Evolutionary conservation across 805 yeast species (phyloP).

Genomic region (Starmerella potacharoeniae): DNA sequence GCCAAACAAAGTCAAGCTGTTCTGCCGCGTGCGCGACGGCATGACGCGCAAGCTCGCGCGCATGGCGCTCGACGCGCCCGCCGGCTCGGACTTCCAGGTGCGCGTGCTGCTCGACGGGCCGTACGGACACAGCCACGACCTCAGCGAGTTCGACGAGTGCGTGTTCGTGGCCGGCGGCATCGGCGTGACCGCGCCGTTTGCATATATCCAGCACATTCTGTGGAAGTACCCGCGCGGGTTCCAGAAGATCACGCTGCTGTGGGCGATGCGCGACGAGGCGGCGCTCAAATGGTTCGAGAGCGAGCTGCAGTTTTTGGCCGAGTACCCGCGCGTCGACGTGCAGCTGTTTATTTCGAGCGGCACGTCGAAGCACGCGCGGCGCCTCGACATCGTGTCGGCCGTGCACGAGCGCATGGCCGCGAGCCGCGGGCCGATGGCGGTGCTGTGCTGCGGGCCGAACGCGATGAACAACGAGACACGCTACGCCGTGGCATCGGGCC

Average conservation of each 20-base stretch:
- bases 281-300: slow-evolving; percentile 34
- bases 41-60: slow-evolving; percentile 32
- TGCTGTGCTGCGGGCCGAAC: slow-evolving; percentile 56
- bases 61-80: slow-evolving; percentile 10
- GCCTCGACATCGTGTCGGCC: slow-evolving; percentile 20
- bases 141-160: slow-evolving; percentile 41
- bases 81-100: not conserved
- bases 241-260: slow-evolving; percentile 11
- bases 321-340: slow-evolving; percentile 10
- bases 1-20: slow-evolving; percentile 19
- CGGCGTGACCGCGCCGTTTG: slow-evolving; percentile 45
- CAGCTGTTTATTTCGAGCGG: slow-evolving; percentile 3
- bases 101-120: slow-evolving; percentile 49
- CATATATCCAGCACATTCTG: slow-evolving; percentile 14
- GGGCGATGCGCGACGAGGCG: slow-evolving; percentile 15
- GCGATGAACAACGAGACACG: slow-evolving; percentile 47
- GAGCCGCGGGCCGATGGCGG: slow-evolving; percentile 37
- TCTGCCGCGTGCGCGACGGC: slow-evolving; percentile 37
- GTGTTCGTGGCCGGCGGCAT: slow-evolving; percentile 62
- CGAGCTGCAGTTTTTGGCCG: slow-evolving; percentile 32
- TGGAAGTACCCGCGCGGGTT: slow-evolving; percentile 30
- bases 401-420: slow-evolving; percentile 31
- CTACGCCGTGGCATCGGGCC: slow-evolving; percentile 34
- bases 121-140: slow-evolving; percentile 45
- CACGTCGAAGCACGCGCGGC: slow-evolving; percentile 15